Evolutionary conservation across 2,329 filamentous ascomycete genomes (phyloP), one percentile per base, ranked within the genome.

Genomic region (Lachnellula occidentalis): DNA sequence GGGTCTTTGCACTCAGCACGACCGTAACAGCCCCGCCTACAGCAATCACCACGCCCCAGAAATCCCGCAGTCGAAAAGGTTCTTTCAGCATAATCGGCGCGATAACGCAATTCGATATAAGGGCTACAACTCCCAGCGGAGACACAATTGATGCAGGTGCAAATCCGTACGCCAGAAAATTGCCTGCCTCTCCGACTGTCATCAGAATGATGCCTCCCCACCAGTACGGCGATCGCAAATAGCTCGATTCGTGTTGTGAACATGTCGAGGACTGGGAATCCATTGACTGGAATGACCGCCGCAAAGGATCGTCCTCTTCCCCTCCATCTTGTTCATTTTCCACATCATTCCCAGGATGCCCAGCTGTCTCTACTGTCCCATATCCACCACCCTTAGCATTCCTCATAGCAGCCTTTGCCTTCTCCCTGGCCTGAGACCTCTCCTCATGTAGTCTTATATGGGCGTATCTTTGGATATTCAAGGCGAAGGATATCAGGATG

Each of bases 131-230:
- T 9, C 94, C 94, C 5, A 99, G 78, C 0, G 94, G 94, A 34
- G 92, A 96, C 42, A 99, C 94, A 65, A 99, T 96, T 14, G 94
- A 97, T 7, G 94, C 94, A 3, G 94, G 94, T 31, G 94, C 94
- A 70, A 99, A 99, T 22, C 94, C 94, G 67, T 99, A 99, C 0
- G 94, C 94, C 59, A 99, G 75, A 68, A 99, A 99, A 70, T 99
- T 99, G 50, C 94, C 94, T 68, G 88, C 87, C 74, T 99, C 94
- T 54, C 94, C 94, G 22, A 96, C 75, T 0, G 86, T 90, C 82
- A 99, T 99, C 56, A 99, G 78, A 15, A 95, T 80, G 61, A 97
- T 92, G 19, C 94, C 94, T 34, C 86, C 74, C 94, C 94, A 99
- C 94, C 94, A 99, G 68, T 94, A 96, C 1, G 91, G 90, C 36